Conservation (phyloP, 306 rosid species). For the Medicago arabica region DNA sequence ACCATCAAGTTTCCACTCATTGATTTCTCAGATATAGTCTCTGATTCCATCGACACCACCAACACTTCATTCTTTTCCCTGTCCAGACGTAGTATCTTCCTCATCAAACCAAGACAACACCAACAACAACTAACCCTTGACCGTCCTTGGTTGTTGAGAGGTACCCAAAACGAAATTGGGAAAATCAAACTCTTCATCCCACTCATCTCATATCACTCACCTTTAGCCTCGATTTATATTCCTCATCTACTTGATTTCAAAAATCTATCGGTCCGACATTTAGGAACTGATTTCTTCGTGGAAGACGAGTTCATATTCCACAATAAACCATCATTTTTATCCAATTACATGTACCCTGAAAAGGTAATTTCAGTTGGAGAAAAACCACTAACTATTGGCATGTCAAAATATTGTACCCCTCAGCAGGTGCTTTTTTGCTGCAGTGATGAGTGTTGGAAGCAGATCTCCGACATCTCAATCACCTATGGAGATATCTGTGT, state of each 20-base stretch:
- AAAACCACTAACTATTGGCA: too few species aligned
- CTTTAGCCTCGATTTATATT: too few species aligned
- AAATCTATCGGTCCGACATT: not conserved
- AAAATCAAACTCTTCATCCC: not conserved
- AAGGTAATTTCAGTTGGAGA: not conserved
- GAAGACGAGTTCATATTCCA: too few species aligned
- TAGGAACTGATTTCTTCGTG: not conserved
- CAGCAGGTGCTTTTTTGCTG: not conserved
- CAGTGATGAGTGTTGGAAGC: not conserved
- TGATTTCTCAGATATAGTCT: not conserved
- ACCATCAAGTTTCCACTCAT: not conserved
- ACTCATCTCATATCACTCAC: not conserved
- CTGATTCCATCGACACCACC: too few species aligned
- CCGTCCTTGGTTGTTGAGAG: not conserved
- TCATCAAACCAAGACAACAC: not conserved
- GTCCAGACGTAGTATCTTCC: not conserved
- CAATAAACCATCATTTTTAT: too few species aligned
- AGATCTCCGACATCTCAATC: not conserved
- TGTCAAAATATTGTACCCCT: too few species aligned
- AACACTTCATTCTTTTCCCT: too few species aligned
- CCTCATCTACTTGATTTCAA: not conserved
- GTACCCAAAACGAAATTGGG: not conserved
- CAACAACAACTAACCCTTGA: not conserved
- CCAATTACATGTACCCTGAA: not conserved
- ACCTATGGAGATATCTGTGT: not conserved